These are phyloP conservation scores for Beauveria caledonica DNA, from an alignment of 2,329 filamentous ascomycete genomes.

Conservation along the genomic window DNA sequence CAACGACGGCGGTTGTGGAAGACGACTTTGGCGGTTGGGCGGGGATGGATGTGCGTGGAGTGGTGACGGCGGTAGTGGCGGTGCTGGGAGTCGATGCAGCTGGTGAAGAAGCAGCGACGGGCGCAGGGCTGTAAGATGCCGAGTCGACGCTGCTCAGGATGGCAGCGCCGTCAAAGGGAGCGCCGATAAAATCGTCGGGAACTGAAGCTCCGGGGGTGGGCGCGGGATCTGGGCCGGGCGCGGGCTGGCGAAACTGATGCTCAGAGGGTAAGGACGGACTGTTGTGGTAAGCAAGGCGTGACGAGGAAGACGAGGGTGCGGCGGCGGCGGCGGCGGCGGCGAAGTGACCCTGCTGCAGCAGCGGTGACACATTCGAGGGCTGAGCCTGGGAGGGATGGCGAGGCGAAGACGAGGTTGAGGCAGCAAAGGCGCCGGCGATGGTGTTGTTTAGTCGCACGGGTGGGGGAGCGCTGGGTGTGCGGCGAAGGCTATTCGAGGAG, in stretches of 20 bases:
- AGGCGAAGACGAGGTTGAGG: conserved; percentile 39
- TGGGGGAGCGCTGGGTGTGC: conserved; percentile 54
- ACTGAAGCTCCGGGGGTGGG: conserved; percentile 20
- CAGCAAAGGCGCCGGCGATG: conserved; percentile 27
- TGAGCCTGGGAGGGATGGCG: conserved; percentile 34
- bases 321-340: conserved; percentile 21
- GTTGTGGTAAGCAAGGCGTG: conserved; percentile 5
- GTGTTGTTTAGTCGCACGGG: conserved; percentile 37
- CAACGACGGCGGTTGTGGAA: conserved; percentile 18
- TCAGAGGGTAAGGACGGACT: conserved; percentile 19
- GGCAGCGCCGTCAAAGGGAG: conserved; percentile 55
- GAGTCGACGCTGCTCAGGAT: conserved; percentile 54
- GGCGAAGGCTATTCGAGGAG: conserved; percentile 49
- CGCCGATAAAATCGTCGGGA: conserved; percentile 54
- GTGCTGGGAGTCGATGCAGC: conserved; percentile 23
- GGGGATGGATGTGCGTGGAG: conserved; percentile 19
- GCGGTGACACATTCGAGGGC: conserved; percentile 39
- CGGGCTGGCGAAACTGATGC: conserved; percentile 20
- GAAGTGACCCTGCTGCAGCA: conserved; percentile 37
- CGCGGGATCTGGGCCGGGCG: conserved; percentile 11
- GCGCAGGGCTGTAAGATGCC: conserved; percentile 25
- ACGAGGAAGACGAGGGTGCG: background rate
- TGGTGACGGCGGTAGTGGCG: conserved; percentile 14
- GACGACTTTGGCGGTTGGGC: conserved; percentile 22
- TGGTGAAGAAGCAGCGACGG: background rate